Base-by-base conservation (phyloP, 2,329 filamentous ascomycete species). In the Aspergillus sp. region DNA sequence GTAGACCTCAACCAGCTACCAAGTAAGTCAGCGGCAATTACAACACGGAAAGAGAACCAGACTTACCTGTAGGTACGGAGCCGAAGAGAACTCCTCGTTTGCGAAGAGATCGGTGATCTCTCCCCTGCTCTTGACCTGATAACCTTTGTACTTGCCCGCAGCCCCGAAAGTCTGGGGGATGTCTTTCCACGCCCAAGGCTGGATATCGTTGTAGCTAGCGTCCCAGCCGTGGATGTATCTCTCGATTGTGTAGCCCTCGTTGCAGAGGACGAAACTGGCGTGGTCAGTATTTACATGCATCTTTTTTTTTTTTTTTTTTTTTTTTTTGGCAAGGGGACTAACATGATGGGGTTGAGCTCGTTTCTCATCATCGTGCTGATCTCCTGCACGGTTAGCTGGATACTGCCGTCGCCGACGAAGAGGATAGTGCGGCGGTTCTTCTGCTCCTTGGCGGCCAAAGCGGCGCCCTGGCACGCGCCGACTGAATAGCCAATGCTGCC, bases 231-330 rank as follows among this genome's bases (percentile, higher is more conserved):
- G 86, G 49, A 93, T 93, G 56, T 76, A 82, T 17, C 86, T 77
- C 63, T 94, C 86, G 55, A 93, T 91, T 7, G 86, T 91, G 63
- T 83, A 93, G 8, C 86, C 86, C 25, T 88, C 76, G 55, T 93
- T 93, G 69, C 82, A 86, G 45, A 93, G 80, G 41, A 91, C 70
- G 55, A 93, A 89, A 41, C 55, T 58, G 16, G 7, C 11, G 13
- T 11, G 16, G 28, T 48, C 13, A 48, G 74, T 76, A 34, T 8
- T 15, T 10, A 12, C 17, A 8, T 12, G 3, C 3, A 4, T n/a
- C n/a, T n/a, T n/a, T n/a, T n/a, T n/a, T n/a, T n/a, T n/a, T n/a
- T n/a, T n/a, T n/a, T n/a, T n/a, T n/a, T n/a, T n/a, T n/a, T n/a
- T n/a, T n/a, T n/a, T n/a, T n/a, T n/a, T n/a, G n/a, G n/a, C n/a